Percentiles rank a stretch among this genome's conserved stretches.
These are phyloP conservation scores for Volvox reticuliferus DNA, from an alignment of 139 green algal species.

Conservation along the genomic window DNA sequence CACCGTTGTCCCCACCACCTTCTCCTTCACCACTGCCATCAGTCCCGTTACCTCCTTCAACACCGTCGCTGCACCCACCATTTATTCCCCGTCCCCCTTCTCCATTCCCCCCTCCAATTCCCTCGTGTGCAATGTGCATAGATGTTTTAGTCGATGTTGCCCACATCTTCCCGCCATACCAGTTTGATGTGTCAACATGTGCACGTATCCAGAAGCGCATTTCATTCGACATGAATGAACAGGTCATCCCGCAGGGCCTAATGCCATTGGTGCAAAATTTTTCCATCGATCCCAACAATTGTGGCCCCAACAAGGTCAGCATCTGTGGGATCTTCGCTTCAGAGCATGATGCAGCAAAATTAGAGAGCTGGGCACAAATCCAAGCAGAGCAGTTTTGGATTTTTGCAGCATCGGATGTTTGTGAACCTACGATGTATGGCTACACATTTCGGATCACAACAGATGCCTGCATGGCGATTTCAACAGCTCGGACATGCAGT, in stretches of 20 bases:
- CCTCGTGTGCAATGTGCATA: not conserved
- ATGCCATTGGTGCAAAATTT: not conserved
- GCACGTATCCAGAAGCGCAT: not conserved
- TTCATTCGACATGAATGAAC: not conserved
- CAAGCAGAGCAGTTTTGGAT: not conserved
- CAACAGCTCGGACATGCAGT: not conserved
- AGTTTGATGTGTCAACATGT: not conserved
- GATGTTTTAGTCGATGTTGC: not conserved
- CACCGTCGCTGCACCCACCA: not conserved
- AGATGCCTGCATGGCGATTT: not conserved
- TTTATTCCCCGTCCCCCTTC: not conserved
- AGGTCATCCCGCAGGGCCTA: no score
- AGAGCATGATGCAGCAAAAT: not conserved
- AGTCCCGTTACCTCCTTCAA: not conserved
- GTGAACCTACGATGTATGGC: not conserved
- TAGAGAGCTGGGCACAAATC: not conserved
- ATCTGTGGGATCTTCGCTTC: not conserved
- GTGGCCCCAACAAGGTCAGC: not conserved
- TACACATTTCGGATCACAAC: not conserved
- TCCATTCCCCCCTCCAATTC: not conserved
- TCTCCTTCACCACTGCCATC: not conserved
- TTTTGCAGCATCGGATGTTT: not conserved
- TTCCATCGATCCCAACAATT: not conserved
- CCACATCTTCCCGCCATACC: not conserved
- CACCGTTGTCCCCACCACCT: no score